These are phyloP conservation scores for Fusarium secorum DNA, from an alignment of 2,329 filamentous ascomycete species.

Conservation along the genomic window DNA sequence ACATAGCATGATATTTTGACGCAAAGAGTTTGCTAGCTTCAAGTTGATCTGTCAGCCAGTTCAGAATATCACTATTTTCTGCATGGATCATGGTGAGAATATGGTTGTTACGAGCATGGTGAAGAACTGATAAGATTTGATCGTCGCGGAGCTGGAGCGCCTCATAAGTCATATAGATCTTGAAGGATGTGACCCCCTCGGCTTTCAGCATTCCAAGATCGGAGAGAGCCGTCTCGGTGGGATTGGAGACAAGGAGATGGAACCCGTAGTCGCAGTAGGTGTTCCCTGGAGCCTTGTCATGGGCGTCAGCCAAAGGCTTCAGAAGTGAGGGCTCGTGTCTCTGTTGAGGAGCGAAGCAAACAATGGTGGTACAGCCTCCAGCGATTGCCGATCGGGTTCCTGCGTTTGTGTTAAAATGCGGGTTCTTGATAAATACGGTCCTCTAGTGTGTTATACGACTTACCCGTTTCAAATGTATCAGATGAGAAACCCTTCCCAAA, in stretches of 20 bases:
- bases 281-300: background rate
- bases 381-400: background rate
- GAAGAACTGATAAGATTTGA: background rate
- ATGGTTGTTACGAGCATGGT: background rate
- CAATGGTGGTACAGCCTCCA: background rate
- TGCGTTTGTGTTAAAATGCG: background rate
- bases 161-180: background rate
- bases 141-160: background rate
- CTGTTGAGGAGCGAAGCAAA: background rate
- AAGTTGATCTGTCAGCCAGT: background rate
- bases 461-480: background rate
- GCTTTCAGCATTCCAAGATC: background rate
- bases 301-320: background rate
- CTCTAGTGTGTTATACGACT: background rate
- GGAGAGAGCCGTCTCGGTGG: background rate
- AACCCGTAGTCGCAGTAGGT: background rate
- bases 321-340: background rate
- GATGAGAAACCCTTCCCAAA: background rate
- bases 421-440: background rate
- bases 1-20: background rate
- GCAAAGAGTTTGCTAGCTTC: background rate
- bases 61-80: background rate
- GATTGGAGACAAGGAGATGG: background rate
- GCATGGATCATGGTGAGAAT: background rate
- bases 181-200: background rate